These are phyloP conservation scores for Apiotrichum domesticum DNA, from an alignment of 1,284 basidiomycete genomes.

Conservation along the genomic window DNA sequence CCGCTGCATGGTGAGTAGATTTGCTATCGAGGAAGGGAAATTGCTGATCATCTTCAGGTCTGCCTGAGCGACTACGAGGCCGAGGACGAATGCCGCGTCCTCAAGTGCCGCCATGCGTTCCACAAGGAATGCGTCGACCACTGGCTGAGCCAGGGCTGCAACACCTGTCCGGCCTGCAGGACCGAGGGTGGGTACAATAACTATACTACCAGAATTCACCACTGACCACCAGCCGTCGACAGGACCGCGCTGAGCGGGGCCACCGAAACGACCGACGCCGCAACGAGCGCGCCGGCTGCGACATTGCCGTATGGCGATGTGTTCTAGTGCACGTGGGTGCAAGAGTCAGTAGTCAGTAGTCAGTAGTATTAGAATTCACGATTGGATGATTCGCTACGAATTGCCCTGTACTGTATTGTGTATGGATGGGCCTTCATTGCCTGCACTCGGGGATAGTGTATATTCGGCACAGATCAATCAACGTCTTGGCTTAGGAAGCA, in stretches of 20 bases:
- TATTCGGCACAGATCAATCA: too few relatives aligned
- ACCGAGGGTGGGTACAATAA: conserved; percentile 31
- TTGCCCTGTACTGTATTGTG: too few relatives aligned
- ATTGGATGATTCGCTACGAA: too few relatives aligned
- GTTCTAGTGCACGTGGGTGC: too few relatives aligned
- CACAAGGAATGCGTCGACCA: conserved; percentile 76
- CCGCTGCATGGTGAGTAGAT: conserved; percentile 53
- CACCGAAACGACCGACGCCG: background rate
- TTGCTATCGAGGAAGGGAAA: too few relatives aligned
- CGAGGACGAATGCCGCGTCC: conserved; percentile 68
- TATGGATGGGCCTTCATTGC: too few relatives aligned
- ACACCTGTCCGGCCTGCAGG: conserved; percentile 80
- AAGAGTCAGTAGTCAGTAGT: too few relatives aligned
- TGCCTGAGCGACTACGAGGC: conserved; percentile 74
- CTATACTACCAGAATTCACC: background rate
- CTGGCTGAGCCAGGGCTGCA: conserved; percentile 76
- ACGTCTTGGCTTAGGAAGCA: too few relatives aligned
- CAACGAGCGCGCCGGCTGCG: too few relatives aligned
- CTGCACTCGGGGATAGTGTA: too few relatives aligned
- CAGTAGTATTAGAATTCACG: too few relatives aligned
- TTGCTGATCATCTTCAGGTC: conserved; percentile 54
- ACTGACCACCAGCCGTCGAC: conserved; percentile 2
- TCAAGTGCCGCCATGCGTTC: conserved; percentile 76
- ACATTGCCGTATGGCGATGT: too few relatives aligned
- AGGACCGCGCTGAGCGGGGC: background rate